These are phyloP conservation scores for Fusarium zealandicum DNA, from an alignment of 2,329 filamentous ascomycete genomes.

Conservation along the genomic window DNA sequence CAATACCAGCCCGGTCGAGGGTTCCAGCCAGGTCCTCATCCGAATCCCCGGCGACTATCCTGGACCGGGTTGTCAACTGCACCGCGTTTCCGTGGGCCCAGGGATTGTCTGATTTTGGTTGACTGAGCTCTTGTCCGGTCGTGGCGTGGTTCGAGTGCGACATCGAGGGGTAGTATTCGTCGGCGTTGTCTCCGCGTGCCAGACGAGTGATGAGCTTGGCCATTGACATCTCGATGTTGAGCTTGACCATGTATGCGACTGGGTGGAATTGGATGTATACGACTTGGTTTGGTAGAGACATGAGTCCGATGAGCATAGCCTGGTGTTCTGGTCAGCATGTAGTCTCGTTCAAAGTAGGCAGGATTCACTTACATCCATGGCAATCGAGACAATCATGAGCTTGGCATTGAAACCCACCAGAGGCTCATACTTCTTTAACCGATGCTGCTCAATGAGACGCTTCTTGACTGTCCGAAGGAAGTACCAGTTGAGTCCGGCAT, in stretches of 20 bases:
- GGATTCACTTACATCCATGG: constrained; percentile 53
- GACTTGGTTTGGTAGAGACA: constrained; percentile 45
- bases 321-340: neutral
- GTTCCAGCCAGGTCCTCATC: constrained; percentile 19
- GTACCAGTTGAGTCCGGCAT: constrained; percentile 60
- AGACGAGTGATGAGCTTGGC: constrained; percentile 58
- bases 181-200: constrained; percentile 26
- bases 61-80: constrained; percentile 31
- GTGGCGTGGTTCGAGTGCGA: constrained; percentile 29
- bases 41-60: constrained; percentile 31
- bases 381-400: constrained; percentile 57
- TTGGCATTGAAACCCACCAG: constrained; percentile 58
- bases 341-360: neutral
- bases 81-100: constrained; percentile 26
- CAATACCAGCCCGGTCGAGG: neutral
- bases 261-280: constrained; percentile 61
- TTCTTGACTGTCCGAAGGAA: constrained; percentile 57
- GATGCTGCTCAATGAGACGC: constrained; percentile 55
- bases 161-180: constrained; percentile 31
- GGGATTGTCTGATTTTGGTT: constrained; percentile 5
- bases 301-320: constrained; percentile 44
- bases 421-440: constrained; percentile 58
- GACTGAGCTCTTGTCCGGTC: neutral
- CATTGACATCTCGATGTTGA: constrained; percentile 63
- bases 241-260: constrained; percentile 59